A percentile compares a stretch with the other conserved stretches of the same genome.
Evolutionary conservation across 352 stramenopile species (phyloP).

Genomic region (Pythium volutum): DNA sequence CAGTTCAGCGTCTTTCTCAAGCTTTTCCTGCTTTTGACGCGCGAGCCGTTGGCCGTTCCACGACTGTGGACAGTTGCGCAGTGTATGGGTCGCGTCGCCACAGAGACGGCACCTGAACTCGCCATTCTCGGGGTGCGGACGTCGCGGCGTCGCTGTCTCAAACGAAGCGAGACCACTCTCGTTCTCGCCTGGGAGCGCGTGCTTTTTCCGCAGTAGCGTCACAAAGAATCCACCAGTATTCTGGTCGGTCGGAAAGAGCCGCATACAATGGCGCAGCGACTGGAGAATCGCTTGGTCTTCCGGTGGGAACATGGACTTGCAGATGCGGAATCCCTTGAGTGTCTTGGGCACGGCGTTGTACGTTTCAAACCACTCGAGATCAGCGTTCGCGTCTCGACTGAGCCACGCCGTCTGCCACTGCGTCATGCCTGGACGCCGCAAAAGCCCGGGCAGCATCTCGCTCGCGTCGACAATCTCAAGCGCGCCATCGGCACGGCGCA

Average conservation of each 20-base stretch:
- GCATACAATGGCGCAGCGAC: constrained; percentile 79
- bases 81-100: constrained; percentile 26
- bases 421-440: constrained; percentile 43
- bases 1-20: constrained; percentile 14
- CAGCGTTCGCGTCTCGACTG: constrained; percentile 35
- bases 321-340: constrained; percentile 59
- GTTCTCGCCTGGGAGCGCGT: constrained; percentile 29
- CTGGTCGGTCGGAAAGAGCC: constrained; percentile 96
- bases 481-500: constrained; percentile 83
- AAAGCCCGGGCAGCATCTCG: constrained; percentile 42
- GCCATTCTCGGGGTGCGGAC: constrained; percentile 21
- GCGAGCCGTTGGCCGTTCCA: constrained; percentile 30
- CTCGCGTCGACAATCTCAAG: constrained; percentile 88
- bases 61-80: constrained; percentile 41
- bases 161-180: constrained; percentile 45
- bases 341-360: constrained; percentile 55
- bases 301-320: constrained; percentile 83
- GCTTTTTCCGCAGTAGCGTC: constrained; percentile 88
- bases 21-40: constrained; percentile 20
- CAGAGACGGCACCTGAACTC: constrained; percentile 36
- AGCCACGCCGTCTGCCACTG: constrained; percentile 69
- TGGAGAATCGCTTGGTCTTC: constrained; percentile 34
- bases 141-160: constrained; percentile 26
- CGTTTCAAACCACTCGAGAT: constrained; percentile 48
- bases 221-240: constrained; percentile 99